Conservation (phyloP, 805 yeast genomes). For the Candida boleticola region DNA sequence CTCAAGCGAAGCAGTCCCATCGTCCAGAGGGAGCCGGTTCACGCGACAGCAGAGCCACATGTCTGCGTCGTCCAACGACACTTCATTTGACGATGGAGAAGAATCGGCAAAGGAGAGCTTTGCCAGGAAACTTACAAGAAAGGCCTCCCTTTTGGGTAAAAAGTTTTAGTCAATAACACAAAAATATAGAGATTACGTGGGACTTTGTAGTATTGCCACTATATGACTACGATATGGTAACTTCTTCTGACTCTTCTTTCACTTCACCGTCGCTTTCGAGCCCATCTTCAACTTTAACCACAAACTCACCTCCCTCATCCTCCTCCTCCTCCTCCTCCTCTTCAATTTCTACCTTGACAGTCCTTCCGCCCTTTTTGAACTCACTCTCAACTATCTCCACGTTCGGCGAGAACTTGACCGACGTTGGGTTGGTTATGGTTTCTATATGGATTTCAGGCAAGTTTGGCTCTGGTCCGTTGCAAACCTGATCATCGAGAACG, state of each 20-base stretch:
- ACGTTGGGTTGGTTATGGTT: constrained; percentile 55
- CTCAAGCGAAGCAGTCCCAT: constrained; percentile 4
- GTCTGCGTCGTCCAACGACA: neutral
- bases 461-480: constrained; percentile 73
- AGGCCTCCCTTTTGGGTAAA: constrained; percentile 29
- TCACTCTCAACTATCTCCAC: constrained; percentile 36
- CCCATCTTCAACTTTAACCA: constrained; percentile 6
- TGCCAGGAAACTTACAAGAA: constrained; percentile 31
- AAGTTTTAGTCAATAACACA: too few relatives aligned
- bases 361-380: too few relatives aligned
- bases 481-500: constrained; percentile 41
- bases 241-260: too few relatives aligned
- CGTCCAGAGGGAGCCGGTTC: neutral
- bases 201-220: too few relatives aligned
- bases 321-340: too few relatives aligned
- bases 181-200: too few relatives aligned
- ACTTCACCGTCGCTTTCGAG: too few relatives aligned
- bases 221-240: too few relatives aligned
- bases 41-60: too few relatives aligned
- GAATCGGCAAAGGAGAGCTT: constrained; percentile 20
- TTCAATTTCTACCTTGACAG: too few relatives aligned
- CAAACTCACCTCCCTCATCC: too few relatives aligned
- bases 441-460: constrained; percentile 70
- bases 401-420: constrained; percentile 61
- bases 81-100: constrained; percentile 6